Percentiles rank a stretch among this genome's conserved stretches.
Evolutionary conservation across 1,139 yeast species (phyloP).

Genomic region (Blastobotrys arbuscula): DNA sequence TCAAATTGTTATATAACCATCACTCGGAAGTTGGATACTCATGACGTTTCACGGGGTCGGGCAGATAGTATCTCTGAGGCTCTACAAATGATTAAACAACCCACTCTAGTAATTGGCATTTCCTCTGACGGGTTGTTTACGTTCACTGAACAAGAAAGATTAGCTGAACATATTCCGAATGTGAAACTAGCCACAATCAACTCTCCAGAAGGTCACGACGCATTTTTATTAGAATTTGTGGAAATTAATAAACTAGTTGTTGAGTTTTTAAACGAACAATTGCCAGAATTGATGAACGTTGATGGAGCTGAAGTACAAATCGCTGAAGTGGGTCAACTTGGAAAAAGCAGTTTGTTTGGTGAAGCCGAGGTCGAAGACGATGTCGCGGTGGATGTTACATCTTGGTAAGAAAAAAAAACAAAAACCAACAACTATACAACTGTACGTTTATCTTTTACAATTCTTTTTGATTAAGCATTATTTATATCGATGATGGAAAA

Average conservation of each 20-base stretch:
- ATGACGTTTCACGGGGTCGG: slow-evolving; percentile 82
- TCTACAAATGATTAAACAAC: slow-evolving; percentile 56
- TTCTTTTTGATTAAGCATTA: not conserved
- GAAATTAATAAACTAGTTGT: slow-evolving; percentile 67
- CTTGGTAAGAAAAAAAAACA: slow-evolving; percentile 50
- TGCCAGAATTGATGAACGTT: slow-evolving; percentile 51
- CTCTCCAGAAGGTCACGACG: slow-evolving; percentile 98
- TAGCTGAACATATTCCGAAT: slow-evolving; percentile 71
- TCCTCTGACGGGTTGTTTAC: slow-evolving; percentile 92
- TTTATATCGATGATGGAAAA: no score
- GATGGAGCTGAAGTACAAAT: slow-evolving; percentile 49
- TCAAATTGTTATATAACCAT: slow-evolving; percentile 95
- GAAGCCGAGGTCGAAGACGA: slow-evolving; percentile 59
- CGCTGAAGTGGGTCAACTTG: slow-evolving; percentile 42
- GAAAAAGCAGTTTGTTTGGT: slow-evolving; percentile 79
- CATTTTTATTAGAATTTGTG: slow-evolving; percentile 83
- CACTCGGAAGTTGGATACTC: slow-evolving; percentile 89
- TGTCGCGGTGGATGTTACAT: slow-evolving; percentile 57
- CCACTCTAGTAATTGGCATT: slow-evolving; percentile 81
- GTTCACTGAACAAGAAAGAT: slow-evolving; percentile 78
- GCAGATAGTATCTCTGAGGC: slow-evolving; percentile 48
- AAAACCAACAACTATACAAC: not conserved
- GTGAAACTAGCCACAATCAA: slow-evolving; percentile 63
- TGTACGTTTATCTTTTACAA: not conserved
- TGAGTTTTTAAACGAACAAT: slow-evolving; percentile 52